Base-by-base conservation (phyloP, 768 basidiomycete genomes). In the Trametes elegans region DNA sequence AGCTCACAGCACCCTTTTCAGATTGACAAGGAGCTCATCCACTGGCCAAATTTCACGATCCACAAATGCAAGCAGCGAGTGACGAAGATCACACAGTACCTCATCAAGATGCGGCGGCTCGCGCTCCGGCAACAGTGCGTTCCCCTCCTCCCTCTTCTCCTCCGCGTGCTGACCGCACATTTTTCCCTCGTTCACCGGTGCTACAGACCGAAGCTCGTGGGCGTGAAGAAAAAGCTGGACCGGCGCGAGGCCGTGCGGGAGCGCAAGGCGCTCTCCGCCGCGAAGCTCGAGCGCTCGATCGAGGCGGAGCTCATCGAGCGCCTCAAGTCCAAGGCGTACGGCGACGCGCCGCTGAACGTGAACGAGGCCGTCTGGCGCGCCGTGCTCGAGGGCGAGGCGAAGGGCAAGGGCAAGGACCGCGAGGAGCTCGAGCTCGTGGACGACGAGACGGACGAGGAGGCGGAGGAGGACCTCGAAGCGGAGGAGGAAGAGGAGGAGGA, bases 61-160 rank as follows among this genome's bases (percentile, higher is more conserved):
- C 97, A 98, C 77, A 98, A 98, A 75, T 98, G 97, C 82, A 99
- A 99, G 78, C 97, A 99, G 74, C 85, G 97, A 40, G 80, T 98
- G 27, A 99, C 97, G 10, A 99, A 98, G 76, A 98, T 99, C 64
- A 98, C 96, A 0, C 97, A 99, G 70, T 98, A 98, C 68, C 83
- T 99, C 60, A 98, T 98, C 71, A 95, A 97, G 77, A 97, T 98
- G 95, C 82, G 96, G 55, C 85, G 90, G 38, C 72, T 96, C 58
- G 90, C 90, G 62, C 77, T 95, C 53, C 84, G 88, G 16, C 83
- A 92, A 73, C 87, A 92, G 94, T 95, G 51, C 63, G 89, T 75
- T 23, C 38, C 28, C 55, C 36, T 34, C 24, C 35, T 18, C 50
- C 10, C 3, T 19, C 29, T 16, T 5, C 11, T n/a, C n/a, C n/a